Evolutionary conservation across 2,329 filamentous ascomycete species (phyloP).

Genomic region (Aspergillus neoniger): DNA sequence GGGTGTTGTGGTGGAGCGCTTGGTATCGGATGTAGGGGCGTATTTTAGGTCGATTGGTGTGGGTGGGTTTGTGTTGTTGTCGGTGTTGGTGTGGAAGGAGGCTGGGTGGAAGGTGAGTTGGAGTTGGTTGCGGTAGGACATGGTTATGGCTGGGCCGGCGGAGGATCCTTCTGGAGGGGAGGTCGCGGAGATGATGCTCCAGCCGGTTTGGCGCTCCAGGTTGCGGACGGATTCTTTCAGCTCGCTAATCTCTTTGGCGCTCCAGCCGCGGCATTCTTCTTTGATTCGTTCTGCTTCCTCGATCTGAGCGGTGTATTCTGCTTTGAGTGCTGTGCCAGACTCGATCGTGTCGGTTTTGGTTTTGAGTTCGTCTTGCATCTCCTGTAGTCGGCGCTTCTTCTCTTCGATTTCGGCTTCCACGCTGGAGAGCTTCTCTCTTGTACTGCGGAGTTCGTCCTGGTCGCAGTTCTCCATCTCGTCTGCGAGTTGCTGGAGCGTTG

Average conservation of each 20-base stretch:
- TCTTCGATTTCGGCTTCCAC: conserved; percentile 69
- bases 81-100: conserved; percentile 33
- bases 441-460: conserved; percentile 71
- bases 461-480: conserved; percentile 66
- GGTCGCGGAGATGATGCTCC: conserved; percentile 45
- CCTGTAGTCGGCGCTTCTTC: conserved; percentile 67
- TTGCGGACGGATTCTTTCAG: conserved; percentile 61
- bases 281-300: conserved; percentile 77
- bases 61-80: conserved; percentile 14
- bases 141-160: conserved; percentile 39
- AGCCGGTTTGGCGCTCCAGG: conserved; percentile 47
- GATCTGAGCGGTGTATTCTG: conserved; percentile 71
- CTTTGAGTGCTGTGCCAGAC: conserved; percentile 65
- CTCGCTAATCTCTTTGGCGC: conserved; percentile 72
- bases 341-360: conserved; percentile 68
- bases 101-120: conserved; percentile 46
- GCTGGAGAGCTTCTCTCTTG: conserved; percentile 67
- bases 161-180: conserved; percentile 22
- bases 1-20: background rate
- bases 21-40: conserved; percentile 24
- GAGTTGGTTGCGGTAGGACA: conserved; percentile 47
- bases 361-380: conserved; percentile 66
- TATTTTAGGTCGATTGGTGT: conserved; percentile 40
- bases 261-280: conserved; percentile 90
- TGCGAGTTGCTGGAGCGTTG: conserved; percentile 69